Conservation (phyloP, 805 yeast species). For the Nakazawaea wyomingensis region DNA sequence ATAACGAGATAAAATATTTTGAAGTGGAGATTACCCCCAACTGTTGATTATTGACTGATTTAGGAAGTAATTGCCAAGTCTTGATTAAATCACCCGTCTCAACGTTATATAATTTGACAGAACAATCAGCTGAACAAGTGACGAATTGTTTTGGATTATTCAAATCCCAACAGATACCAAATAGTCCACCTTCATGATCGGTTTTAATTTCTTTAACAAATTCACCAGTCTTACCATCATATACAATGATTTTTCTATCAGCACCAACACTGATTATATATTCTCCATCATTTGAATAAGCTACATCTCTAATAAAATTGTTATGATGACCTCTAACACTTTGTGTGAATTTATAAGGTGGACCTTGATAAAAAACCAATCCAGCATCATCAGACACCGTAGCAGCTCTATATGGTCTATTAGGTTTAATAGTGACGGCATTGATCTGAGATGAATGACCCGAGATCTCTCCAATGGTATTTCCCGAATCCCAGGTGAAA, state of each 20-base stretch:
- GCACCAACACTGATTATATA: slow-evolving; percentile 76
- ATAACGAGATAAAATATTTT: slow-evolving; percentile 55
- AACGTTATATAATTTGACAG: slow-evolving; percentile 62
- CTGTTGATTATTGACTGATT: slow-evolving; percentile 57
- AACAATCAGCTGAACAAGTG: slow-evolving; percentile 80
- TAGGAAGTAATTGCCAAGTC: slow-evolving; percentile 45
- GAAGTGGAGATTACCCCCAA: slow-evolving; percentile 74
- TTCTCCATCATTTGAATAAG: slow-evolving; percentile 77
- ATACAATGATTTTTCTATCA: slow-evolving; percentile 70
- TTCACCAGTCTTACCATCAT: slow-evolving; percentile 88
- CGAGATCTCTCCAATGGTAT: slow-evolving; percentile 92
- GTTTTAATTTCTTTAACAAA: slow-evolving; percentile 43
- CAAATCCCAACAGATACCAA: slow-evolving; percentile 65
- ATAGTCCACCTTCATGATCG: slow-evolving; percentile 78
- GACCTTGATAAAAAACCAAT: slow-evolving; percentile 81
- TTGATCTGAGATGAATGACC: slow-evolving; percentile 86
- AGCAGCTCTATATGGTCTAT: slow-evolving; percentile 88
- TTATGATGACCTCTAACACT: slow-evolving; percentile 71
- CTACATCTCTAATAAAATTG: slow-evolving; percentile 75
- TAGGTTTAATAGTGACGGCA: slow-evolving; percentile 78
- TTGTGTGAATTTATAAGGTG: slow-evolving; percentile 83
- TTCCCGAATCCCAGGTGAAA: slow-evolving; percentile 91
- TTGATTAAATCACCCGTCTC: slow-evolving; percentile 36
- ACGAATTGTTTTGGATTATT: slow-evolving; percentile 52
- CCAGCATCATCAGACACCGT: slow-evolving; percentile 89